These are phyloP conservation scores for Somion occarium DNA, from an alignment of 1,284 basidiomycete species.

Conservation along the genomic window DNA sequence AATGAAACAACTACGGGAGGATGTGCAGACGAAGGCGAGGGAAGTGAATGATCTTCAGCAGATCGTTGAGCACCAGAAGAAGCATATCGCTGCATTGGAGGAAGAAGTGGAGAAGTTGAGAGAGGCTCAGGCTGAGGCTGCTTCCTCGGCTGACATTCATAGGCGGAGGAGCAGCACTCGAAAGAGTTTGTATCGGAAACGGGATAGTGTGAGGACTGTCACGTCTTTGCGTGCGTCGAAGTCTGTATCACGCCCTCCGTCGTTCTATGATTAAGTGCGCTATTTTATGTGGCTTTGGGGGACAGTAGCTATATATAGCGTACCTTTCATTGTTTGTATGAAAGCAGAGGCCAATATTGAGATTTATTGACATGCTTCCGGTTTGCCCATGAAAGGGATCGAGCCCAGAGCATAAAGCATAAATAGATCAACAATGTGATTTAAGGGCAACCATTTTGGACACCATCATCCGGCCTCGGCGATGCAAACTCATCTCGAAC, in stretches of 20 bases:
- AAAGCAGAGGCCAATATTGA: too few relatives aligned
- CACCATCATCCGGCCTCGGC: too few relatives aligned
- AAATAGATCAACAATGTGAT: too few relatives aligned
- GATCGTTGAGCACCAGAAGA: conserved; percentile 17
- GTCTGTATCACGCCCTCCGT: conserved; percentile 4
- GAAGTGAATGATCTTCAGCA: conserved; percentile 9
- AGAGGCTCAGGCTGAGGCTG: conserved; percentile 4
- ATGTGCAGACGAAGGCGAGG: conserved; percentile 10
- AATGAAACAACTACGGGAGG: conserved; percentile 7
- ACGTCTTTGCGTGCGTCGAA: not conserved
- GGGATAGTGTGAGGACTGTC: conserved; percentile 12
- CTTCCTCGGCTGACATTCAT: not conserved
- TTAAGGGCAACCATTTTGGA: not conserved
- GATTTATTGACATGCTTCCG: too few relatives aligned
- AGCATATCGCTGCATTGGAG: conserved; percentile 14
- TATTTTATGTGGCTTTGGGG: too few relatives aligned
- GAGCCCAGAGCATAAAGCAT: too few relatives aligned
- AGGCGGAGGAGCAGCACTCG: conserved; percentile 13
- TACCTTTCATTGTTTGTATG: too few relatives aligned
- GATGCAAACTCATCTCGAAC: too few relatives aligned
- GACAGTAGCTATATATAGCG: too few relatives aligned
- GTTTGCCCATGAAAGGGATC: too few relatives aligned
- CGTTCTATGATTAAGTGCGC: too few relatives aligned
- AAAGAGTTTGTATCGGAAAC: conserved; percentile 9
- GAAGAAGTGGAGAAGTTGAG: conserved; percentile 9